Evolutionary conservation across 1,139 yeast species (phyloP), one percentile per base, ranked within the genome.

Genomic region (Hyphopichia wangnamkhiaoensis): DNA sequence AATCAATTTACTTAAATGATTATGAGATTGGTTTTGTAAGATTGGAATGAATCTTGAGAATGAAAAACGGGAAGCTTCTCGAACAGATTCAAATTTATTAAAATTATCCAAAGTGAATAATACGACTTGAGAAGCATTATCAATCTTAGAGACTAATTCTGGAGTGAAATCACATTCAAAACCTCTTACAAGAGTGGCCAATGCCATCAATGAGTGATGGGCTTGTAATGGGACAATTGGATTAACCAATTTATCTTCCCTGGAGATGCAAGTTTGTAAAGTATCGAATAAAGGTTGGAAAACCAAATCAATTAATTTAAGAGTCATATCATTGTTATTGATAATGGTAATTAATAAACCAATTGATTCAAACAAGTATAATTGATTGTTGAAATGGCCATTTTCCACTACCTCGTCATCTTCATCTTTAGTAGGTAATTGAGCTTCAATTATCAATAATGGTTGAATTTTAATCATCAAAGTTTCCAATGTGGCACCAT

Each of bases 181-280:
- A 1, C 98, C 98, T 54, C 93, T 78, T 2, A 91, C 86, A 53
- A 91, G 76, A 0, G 96, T 88, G 27, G 97, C 97, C 38, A 93
- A 79, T 0, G 97, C 93, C 81, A 88, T 80, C 35, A 94, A 65
- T 31, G 84, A 76, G 58, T 93, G 97, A 59, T 93, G 96, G 2
- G 90, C 83, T 57, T 89, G 94, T 35, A 87, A 63, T 3, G 84
- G 73, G 27, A 76, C 56, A 35, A 74, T 70, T 15, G 68, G 65
- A 41, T 72, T 73, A 15, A 68, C 56, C 32, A 65, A 64, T 14
- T 60, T 54, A 24, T 66, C 58, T 20, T 49, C 56, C 26, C 79
- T 76, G 1, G 53, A 43, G 37, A 83, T 80, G 50, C 87, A 81
- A 17, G 67, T 67, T 58, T 91, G 95, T 47, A 93, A 70, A 46